Evolutionary conservation across 495 filamentous ascomycete species (phyloP), one percentile per base, ranked within the genome.

Genomic region (Hyaloscypha finlandica): DNA sequence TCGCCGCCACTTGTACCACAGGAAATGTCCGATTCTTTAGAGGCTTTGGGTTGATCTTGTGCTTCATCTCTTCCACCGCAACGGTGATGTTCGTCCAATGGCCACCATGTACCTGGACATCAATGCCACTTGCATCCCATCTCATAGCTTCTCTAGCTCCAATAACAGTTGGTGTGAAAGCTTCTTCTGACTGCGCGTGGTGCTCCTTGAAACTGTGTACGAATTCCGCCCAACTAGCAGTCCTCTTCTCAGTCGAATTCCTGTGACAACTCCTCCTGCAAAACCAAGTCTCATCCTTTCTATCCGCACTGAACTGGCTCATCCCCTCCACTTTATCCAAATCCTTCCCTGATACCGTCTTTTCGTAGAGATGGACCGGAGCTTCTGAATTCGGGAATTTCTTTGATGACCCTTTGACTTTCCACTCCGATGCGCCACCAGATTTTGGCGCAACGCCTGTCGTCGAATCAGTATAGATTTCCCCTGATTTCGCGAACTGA

Each of bases 131-230:
- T 63, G 71, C 77, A 35, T 81, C 74, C 89, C 88, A 91, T 14
- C 75, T 72, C 71, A 86, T 68, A 25, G 88, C 75, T 61, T 78
- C 70, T 58, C 83, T 77, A 29, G 84, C 81, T 22, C 79, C 80
- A n/a, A 86, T 78, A 8, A 92, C 84, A 61, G 81, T 83, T 16
- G 90, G 90, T 37, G 90, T 95, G 74, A 91, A 93, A 52, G 84
- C 84, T 73, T 77, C 81, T 77, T 96, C 92, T 67, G 90, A 82
- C 75, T 84, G 77, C 6, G 84, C 84, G 76, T 94, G 92, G 58
- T 86, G 75, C 14, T 80, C 76, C 68, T 86, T 82, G 69, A 93
- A 76, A 39, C 83, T 85, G 1, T 68, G 66, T 29, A 83, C 78
- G 68, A 94, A 93, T 68, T 94, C 92, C 0, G 66, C 75, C 81